Percentiles rank a stretch among this genome's conserved stretches.
These are phyloP conservation scores for Acanthochlamys bracteata DNA, from an alignment of 106 monocot species.

Conservation along the genomic window DNA sequence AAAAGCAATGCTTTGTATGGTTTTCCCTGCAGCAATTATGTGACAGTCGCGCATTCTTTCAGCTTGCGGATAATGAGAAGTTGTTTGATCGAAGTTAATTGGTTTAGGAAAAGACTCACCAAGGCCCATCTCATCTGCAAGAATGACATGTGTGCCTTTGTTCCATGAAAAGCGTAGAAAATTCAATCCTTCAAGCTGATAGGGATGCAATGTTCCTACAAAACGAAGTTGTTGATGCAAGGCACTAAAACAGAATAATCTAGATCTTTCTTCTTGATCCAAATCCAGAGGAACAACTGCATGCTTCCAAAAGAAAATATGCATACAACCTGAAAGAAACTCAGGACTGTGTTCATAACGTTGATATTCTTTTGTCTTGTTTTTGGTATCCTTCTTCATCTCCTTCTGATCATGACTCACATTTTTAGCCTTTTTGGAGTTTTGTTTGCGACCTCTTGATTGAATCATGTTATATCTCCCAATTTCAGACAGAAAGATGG, in stretches of 20 bases:
- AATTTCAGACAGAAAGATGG: conserved; percentile 75
- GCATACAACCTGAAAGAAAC: conserved; percentile 80
- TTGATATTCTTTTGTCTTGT: conserved; percentile 49
- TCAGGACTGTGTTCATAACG: conserved; percentile 57
- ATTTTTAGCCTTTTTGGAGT: conserved; percentile 35
- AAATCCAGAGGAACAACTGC: not conserved
- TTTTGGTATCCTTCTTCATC: conserved; percentile 30
- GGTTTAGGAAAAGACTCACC: conserved; percentile 34
- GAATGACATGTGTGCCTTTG: conserved; percentile 87
- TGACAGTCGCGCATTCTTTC: not conserved
- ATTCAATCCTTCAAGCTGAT: conserved; percentile 97
- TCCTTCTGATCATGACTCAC: conserved; percentile 40
- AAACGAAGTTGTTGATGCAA: not conserved
- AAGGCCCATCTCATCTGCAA: conserved; percentile 99
- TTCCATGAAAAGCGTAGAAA: conserved; percentile 98
- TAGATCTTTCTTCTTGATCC: not conserved
- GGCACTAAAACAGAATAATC: not conserved
- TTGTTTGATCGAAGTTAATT: not conserved
- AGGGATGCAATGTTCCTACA: conserved; percentile 84
- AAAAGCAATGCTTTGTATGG: conserved; percentile 99
- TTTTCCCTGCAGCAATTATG: conserved; percentile 57
- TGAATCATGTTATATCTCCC: conserved; percentile 59
- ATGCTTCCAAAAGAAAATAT: not conserved
- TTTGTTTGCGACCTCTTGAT: conserved; percentile 42
- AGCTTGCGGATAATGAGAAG: not conserved